A percentile compares a stretch with the other conserved stretches of the same genome.
These are phyloP conservation scores for Fusarium irregulare DNA, from an alignment of 2,329 filamentous ascomycete genomes.

Conservation along the genomic window DNA sequence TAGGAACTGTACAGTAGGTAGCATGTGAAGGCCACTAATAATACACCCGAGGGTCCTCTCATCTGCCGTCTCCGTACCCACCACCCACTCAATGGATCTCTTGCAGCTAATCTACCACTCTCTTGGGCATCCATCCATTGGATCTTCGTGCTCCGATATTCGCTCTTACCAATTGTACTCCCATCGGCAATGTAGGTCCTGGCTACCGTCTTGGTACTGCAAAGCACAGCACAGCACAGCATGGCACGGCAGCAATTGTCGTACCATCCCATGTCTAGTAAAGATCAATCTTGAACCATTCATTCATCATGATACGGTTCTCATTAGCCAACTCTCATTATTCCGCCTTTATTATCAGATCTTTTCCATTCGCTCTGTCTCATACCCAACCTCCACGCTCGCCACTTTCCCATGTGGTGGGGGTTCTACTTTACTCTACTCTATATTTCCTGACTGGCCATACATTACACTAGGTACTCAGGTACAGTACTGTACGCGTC, in stretches of 20 bases:
- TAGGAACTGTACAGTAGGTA: too few species aligned
- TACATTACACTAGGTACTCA: neutral
- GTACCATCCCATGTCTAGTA: slow-evolving; percentile 25
- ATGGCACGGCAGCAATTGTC: neutral
- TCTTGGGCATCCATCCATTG: slow-evolving; percentile 9
- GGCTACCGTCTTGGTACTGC: slow-evolving; percentile 14
- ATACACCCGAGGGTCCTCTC: slow-evolving; percentile 16
- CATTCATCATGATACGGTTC: slow-evolving; percentile 32
- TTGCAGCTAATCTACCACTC: slow-evolving; percentile 24
- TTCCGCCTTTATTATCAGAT: slow-evolving; percentile 36
- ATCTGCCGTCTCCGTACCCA: slow-evolving; percentile 22
- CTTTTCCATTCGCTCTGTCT: slow-evolving; percentile 35
- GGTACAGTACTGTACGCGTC: neutral
- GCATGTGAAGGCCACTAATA: slow-evolving; percentile 8
- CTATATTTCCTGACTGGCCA: neutral
- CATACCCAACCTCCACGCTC: slow-evolving; percentile 29
- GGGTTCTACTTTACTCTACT: slow-evolving; percentile 12
- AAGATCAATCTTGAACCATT: slow-evolving; percentile 36
- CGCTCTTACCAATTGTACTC: slow-evolving; percentile 14
- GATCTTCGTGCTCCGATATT: slow-evolving; percentile 31
- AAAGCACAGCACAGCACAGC: neutral
- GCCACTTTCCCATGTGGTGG: slow-evolving; percentile 30
- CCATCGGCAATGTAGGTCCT: slow-evolving; percentile 26
- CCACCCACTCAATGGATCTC: slow-evolving; percentile 15
- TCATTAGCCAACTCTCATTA: slow-evolving; percentile 42